Base-by-base conservation (phyloP, 2,329 filamentous ascomycete genomes). In the Lasiodiplodia sp. region DNA sequence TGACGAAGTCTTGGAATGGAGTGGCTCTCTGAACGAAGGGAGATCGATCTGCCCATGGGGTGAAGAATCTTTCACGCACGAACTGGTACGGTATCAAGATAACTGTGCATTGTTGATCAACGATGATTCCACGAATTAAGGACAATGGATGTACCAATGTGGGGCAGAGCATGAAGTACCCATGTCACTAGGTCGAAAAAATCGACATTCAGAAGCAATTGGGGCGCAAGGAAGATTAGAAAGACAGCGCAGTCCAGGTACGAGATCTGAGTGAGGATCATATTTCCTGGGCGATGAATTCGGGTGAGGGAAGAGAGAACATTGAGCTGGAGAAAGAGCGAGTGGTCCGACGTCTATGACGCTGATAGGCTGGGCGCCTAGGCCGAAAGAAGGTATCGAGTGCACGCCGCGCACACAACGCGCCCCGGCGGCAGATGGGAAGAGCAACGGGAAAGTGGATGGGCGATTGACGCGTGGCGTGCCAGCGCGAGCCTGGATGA, bases 221-320 rank as follows among this genome's bases (percentile, higher is more conserved):
- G 91, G 3, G 91, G 91, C 3, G 88, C 82, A 16, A 95, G 85
- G 74, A 92, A 90, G 52, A 90, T 64, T 60, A 92, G 85, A 75
- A 94, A 96, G 69, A 90, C 87, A 37, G 91, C 68, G 81, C 91
- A 94, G 81, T 96, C 93, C 34, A 93, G 77, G 78, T 91, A 91
- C 7, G 90, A 92, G 55, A 96, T 87, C 68, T 91, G 89, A 44
- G 87, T 87, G 52, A 96, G 83, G 69, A 93, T 90, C 91, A 94
- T 94, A 12, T 52, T 64, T 37, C 25, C 6, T n/a, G 16, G 18
- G n/a, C 5, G 16, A 12, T 53, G 44, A 7, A 63, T 34, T 38
- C 34, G 53, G 14, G 18, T 25, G 14, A 3, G 28, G 18, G n/a
- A 66, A 53, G 31, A 38, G 65, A 55, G 16, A 21, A 60, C 69